These are phyloP conservation scores for Leishmania martiniquensis DNA, from an alignment of 208 protist species.

Conservation along the genomic window DNA sequence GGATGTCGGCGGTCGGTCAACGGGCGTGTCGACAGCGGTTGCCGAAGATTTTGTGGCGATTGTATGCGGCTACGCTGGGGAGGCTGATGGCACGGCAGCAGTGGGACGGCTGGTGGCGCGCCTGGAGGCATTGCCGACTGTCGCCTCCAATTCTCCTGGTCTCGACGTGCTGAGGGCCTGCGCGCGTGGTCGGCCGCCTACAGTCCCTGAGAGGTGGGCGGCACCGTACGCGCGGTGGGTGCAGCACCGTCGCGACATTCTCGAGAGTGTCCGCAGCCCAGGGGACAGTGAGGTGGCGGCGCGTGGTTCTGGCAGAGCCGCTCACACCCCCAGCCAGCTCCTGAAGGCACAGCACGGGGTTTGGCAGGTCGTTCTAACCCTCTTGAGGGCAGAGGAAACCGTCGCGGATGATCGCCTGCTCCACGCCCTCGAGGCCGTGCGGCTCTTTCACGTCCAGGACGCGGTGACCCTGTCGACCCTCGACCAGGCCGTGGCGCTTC, in stretches of 20 bases:
- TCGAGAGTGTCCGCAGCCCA: not conserved
- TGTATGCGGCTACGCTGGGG: slow-evolving; percentile 21
- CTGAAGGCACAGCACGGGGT: slow-evolving; percentile 5
- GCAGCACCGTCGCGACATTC: slow-evolving; percentile 11
- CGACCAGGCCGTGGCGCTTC: slow-evolving; percentile 11
- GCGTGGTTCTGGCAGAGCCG: not conserved
- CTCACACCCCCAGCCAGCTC: not conserved
- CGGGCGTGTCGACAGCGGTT: slow-evolving; percentile 1
- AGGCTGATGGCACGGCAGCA: slow-evolving; percentile 9
- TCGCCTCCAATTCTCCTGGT: not conserved
- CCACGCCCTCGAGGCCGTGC: slow-evolving; percentile 24
- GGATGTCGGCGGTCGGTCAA: not conserved
- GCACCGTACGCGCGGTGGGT: slow-evolving; percentile 15
- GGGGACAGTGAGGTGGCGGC: not conserved
- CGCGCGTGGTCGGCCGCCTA: slow-evolving; percentile 21
- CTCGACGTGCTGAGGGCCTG: slow-evolving; percentile 16
- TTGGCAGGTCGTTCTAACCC: slow-evolving; percentile 17
- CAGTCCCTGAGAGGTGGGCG: slow-evolving; percentile 10
- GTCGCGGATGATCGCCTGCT: slow-evolving; percentile 16
- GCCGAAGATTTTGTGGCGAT: slow-evolving; percentile 24
- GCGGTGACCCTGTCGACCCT: slow-evolving; percentile 25
- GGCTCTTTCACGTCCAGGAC: slow-evolving; percentile 20
- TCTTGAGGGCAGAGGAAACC: slow-evolving; percentile 8
- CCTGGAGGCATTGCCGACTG: slow-evolving; percentile 1
- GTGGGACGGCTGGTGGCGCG: slow-evolving; percentile 4